Percentiles rank a stretch among this genome's conserved stretches.
Conservation (phyloP, 352 stramenopile species). For the Aphanomyces astaci region DNA sequence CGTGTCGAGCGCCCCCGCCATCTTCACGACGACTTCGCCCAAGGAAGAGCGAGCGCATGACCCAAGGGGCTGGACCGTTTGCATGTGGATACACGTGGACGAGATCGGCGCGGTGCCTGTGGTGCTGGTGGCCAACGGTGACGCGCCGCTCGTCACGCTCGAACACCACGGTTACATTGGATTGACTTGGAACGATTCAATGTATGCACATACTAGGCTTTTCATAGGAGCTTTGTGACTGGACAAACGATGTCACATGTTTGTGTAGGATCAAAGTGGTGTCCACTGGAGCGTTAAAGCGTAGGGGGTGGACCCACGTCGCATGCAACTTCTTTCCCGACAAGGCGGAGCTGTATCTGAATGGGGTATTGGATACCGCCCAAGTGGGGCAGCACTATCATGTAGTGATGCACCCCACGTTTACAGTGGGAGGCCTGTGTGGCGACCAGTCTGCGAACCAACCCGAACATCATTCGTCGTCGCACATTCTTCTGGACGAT, state of each 20-base stretch:
- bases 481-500: constrained; percentile 16
- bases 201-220: too few relatives aligned
- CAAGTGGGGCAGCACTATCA: neutral
- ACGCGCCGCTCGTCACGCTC: neutral
- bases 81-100: neutral
- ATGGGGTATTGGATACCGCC: neutral
- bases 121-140: constrained; percentile 12
- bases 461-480: neutral
- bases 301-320: constrained; percentile 10
- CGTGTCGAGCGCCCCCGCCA: neutral
- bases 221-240: too few relatives aligned
- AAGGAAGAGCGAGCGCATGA: neutral
- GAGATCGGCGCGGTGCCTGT: neutral
- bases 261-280: neutral
- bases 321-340: neutral
- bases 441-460: neutral
- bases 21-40: constrained; percentile 5
- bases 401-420: constrained; percentile 1
- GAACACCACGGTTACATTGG: neutral
- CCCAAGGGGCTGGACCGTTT: neutral
- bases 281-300: neutral
- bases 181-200: neutral
- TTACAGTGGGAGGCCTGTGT: constrained; percentile 18
- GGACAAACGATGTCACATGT: neutral
- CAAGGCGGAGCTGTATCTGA: neutral